Base-by-base conservation (phyloP, 768 basidiomycete genomes). In the Hygrocybe coccinea region DNA sequence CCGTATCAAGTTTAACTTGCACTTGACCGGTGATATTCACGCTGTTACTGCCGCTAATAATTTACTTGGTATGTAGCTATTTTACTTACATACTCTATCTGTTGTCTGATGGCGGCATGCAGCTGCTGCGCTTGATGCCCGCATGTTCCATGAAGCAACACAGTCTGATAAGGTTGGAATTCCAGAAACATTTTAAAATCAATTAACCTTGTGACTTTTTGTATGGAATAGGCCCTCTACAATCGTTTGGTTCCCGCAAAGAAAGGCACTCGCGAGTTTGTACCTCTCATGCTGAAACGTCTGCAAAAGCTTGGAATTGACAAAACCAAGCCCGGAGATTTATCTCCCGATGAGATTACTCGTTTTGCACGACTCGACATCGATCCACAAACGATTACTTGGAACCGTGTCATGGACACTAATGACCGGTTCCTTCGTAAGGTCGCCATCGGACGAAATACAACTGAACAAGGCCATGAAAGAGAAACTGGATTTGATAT, bases 31-130 rank as follows among this genome's bases (percentile, higher is more conserved):
- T 59, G 97, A 99, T 72, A 97, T 98, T 54, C 95, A 99, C 66
- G 95, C 97, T 39, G 90, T 97, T 19, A 91, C 92, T 9, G 95
- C 95, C 38, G 95, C 95, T 21, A 99, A 97, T 73, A 99, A 99
- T 72, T 71, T 98, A 60, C 82, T 99, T 38, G 91, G 89, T 91
- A 67, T 17, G 71, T 65, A 15, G 29, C 29, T 21, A 17, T n/a
- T 41, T 36, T 48, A 3, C 19, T 33, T 17, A 25, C 3, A 8
- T 41, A 41, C 11, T 25, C n/a, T 35, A 17, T 29, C 8, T 29
- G 29, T 3, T 15, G 46, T 22, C 19, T 63, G 59, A 60, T 63
- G 29, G 35, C 50, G 4, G 34, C 12, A 46, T 41, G 38, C 53
- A 91, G 95, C 95, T 60, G 95, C 97, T 56, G 97, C 95, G 50